Evolutionary conservation across 2,329 filamentous ascomycete species (phyloP).

Genomic region (Colletotrichum acutatum): DNA sequence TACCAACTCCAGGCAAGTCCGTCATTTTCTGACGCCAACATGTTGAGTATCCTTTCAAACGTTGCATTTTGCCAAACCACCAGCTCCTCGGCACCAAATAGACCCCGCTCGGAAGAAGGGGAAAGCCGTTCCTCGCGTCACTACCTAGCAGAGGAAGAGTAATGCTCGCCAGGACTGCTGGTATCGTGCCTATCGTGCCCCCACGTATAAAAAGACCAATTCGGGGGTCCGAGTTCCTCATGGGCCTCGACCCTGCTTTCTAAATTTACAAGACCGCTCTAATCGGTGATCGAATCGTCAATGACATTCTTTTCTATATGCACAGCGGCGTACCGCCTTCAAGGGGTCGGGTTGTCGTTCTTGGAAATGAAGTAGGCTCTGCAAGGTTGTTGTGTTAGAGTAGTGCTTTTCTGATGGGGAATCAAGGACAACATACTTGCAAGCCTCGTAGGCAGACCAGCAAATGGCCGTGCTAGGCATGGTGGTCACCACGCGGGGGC

Average conservation of each 20-base stretch:
- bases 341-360: conserved; percentile 53
- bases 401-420: conserved; percentile 15
- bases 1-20: conserved; percentile 20
- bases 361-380: conserved; percentile 71
- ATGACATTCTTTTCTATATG: conserved; percentile 21
- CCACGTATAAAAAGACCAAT: background rate
- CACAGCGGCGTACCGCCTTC: conserved; percentile 15
- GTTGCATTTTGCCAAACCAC: conserved; percentile 29
- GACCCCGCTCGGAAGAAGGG: conserved; percentile 9
- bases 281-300: conserved; percentile 23
- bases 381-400: background rate
- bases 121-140: conserved; percentile 1
- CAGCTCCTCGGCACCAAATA: conserved; percentile 16
- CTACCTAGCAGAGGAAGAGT: background rate
- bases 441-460: conserved; percentile 84
- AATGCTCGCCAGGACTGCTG: background rate
- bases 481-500: conserved; percentile 91
- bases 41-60: conserved; percentile 29
- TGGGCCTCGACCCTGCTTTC: conserved; percentile 1
- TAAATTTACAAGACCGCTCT: conserved; percentile 33
- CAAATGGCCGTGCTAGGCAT: conserved; percentile 99
- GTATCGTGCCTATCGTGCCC: conserved; percentile 2
- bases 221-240: background rate
- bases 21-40: conserved; percentile 28
- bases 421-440: conserved; percentile 63